Conservation (phyloP, 202 grass and related monocot genomes). For the Eragrostis tef region DNA sequence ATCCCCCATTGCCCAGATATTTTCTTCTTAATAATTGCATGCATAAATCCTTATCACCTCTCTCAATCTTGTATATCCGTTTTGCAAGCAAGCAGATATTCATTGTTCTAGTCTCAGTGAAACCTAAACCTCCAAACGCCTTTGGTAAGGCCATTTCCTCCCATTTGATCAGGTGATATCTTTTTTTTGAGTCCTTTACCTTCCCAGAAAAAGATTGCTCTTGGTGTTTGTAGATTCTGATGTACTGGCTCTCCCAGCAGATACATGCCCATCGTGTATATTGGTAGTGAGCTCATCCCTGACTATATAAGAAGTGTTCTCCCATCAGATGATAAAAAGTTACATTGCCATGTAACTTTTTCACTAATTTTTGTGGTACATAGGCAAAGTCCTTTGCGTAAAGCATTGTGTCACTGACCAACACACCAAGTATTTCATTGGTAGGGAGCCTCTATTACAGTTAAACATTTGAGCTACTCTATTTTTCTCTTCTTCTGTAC, state of each 20-base stretch:
- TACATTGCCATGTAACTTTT: neutral
- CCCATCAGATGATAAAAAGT: neutral
- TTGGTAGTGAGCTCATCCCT: neutral
- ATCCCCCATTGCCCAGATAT: no score
- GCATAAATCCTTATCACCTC: no score
- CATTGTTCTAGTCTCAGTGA: neutral
- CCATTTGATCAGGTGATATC: neutral
- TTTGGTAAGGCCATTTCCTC: neutral
- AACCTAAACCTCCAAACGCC: neutral
- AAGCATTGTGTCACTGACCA: neutral
- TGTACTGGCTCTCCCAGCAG: neutral
- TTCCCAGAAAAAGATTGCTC: neutral
- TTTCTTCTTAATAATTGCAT: no score
- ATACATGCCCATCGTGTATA: neutral
- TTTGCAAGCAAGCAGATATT: no score
- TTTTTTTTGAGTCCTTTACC: neutral
- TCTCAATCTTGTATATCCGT: no score
- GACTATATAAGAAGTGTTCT: neutral
- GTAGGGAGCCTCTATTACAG: neutral
- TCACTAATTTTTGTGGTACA: accelerated
- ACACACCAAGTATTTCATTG: neutral
- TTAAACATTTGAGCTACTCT: neutral
- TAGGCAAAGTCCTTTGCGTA: neutral
- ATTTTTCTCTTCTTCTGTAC: neutral
- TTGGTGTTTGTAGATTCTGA: neutral